Evolutionary conservation across 1,284 basidiomycete species (phyloP).

Genomic region (Xanthoconium separans): DNA sequence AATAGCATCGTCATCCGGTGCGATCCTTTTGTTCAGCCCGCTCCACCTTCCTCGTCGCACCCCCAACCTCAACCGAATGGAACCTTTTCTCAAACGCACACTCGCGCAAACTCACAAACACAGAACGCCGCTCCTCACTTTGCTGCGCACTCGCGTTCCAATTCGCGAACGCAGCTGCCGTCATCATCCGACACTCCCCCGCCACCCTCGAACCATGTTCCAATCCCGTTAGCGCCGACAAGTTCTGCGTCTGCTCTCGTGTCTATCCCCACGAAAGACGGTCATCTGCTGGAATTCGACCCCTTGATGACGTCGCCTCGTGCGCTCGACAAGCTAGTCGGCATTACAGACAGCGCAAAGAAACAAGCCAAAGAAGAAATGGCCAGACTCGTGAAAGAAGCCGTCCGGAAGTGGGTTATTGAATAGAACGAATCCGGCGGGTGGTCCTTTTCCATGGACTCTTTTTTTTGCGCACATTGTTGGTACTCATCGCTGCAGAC

Average conservation of each 20-base stretch:
- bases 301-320: conserved; percentile 70
- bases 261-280: conserved; percentile 55
- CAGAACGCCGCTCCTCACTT: conserved; percentile 28
- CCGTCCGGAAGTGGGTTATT: conserved; percentile 57
- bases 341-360: conserved; percentile 46
- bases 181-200: conserved; percentile 25
- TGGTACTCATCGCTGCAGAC: background rate
- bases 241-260: too few relatives aligned
- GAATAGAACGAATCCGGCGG: conserved; percentile 16
- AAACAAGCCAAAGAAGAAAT: conserved; percentile 76
- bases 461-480: conserved; percentile 20
- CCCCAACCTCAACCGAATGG: conserved; percentile 2
- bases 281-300: conserved; percentile 76
- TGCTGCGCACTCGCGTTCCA: conserved; percentile 38
- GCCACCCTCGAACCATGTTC: conserved; percentile 3
- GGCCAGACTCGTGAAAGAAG: conserved; percentile 62
- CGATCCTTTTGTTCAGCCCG: conserved; percentile 49
- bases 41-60: conserved; percentile 8
- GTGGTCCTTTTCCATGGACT: background rate
- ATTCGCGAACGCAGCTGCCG: conserved; percentile 38
- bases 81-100: conserved; percentile 29
- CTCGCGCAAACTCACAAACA: conserved; percentile 48
- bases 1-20: conserved; percentile 63
- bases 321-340: conserved; percentile 67
- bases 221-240: too few relatives aligned